Evolutionary conservation across 768 basidiomycete species (phyloP).

Genomic region (Pluteus cervinus): DNA sequence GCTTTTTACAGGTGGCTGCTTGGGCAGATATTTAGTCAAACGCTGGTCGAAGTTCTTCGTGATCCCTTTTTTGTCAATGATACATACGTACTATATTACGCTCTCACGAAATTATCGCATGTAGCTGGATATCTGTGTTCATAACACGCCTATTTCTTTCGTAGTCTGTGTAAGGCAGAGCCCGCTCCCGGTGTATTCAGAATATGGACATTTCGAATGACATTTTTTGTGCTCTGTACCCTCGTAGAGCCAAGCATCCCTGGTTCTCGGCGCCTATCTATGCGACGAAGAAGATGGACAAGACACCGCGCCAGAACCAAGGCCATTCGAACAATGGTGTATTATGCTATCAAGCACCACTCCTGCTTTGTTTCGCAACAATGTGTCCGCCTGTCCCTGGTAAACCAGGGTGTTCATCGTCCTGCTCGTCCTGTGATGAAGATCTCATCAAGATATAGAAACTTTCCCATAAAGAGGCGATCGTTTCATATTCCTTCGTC

Average conservation of each 20-base stretch:
- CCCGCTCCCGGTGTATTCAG: too few relatives aligned
- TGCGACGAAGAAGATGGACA: neutral
- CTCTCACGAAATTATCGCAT: slow-evolving; percentile 10
- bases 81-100: slow-evolving; percentile 1
- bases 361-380: slow-evolving; percentile 27
- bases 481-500: slow-evolving; percentile 88
- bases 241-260: neutral
- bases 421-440: slow-evolving; percentile 30
- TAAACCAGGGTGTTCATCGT: slow-evolving; percentile 35
- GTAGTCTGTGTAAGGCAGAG: too few relatives aligned
- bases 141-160: slow-evolving; percentile 9
- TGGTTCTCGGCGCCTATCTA: neutral
- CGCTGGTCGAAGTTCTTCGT: slow-evolving; percentile 18
- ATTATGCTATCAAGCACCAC: slow-evolving; percentile 18
- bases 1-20: slow-evolving; percentile 32
- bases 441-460: slow-evolving; percentile 74
- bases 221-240: neutral
- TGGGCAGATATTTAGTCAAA: slow-evolving; percentile 60
- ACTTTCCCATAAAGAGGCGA: slow-evolving; percentile 78
- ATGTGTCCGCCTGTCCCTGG: slow-evolving; percentile 74
- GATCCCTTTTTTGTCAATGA: slow-evolving; percentile 23
- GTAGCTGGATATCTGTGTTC: slow-evolving; percentile 17
- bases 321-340: neutral
- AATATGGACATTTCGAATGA: neutral
- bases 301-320: slow-evolving; percentile 2